Percentiles rank a stretch among this genome's conserved stretches.
phyloP scores from a whole-genome alignment of 2,329 filamentous ascomycete genomes.

The Fusarium sp. region DNA sequence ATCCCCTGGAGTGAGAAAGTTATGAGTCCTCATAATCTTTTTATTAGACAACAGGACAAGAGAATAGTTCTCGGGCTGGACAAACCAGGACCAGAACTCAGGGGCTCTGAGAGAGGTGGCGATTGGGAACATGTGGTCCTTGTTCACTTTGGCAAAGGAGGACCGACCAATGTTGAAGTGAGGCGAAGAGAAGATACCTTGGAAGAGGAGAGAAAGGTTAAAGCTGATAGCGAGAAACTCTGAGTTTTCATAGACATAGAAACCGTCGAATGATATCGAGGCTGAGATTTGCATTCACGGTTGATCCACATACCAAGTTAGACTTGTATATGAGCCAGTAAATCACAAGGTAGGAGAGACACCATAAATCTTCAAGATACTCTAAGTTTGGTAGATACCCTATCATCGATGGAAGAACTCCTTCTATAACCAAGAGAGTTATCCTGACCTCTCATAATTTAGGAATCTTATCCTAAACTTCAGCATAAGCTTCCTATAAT shows the following conservation, averaged over 20 bases:
- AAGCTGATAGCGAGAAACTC: slow-evolving; percentile 40
- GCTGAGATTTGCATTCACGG: not conserved
- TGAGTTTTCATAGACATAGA: slow-evolving; percentile 21
- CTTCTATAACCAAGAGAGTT: not conserved
- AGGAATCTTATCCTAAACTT: not conserved
- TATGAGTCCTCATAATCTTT: slow-evolving; percentile 65
- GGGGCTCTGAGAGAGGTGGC: slow-evolving; percentile 58
- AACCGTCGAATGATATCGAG: not conserved
- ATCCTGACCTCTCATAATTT: not conserved
- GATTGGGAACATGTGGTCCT: slow-evolving; percentile 69
- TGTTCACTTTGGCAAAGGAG: slow-evolving; percentile 61
- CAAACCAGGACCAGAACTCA: slow-evolving; percentile 65
- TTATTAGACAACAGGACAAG: slow-evolving; percentile 56
- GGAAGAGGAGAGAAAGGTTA: slow-evolving; percentile 53
- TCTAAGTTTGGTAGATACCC: not conserved
- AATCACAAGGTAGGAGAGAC: not conserved
- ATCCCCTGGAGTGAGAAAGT: slow-evolving; percentile 70
- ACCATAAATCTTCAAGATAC: not conserved
- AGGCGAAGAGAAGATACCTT: slow-evolving; percentile 60
- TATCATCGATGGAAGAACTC: not conserved
- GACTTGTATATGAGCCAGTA: not conserved
- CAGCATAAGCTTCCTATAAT: not conserved
- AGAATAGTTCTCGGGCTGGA: slow-evolving; percentile 66
- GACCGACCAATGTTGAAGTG: slow-evolving; percentile 64
- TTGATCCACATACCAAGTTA: not conserved